phyloP scores from a whole-genome alignment of 2,329 filamentous ascomycete species.

The Amylocarpus encephaloides region DNA sequence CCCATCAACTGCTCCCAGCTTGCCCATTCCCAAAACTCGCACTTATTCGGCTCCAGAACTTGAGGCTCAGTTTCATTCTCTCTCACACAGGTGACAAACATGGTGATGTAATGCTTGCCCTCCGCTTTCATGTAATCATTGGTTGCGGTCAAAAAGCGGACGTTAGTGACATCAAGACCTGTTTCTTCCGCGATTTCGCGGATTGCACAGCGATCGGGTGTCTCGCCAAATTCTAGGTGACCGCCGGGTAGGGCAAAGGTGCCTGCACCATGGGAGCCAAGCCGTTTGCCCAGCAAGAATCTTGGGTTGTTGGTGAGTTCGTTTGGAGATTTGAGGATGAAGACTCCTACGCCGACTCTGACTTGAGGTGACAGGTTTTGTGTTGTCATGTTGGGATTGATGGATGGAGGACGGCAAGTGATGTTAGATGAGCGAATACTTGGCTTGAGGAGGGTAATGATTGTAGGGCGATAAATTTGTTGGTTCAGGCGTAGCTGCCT shows the following conservation, averaged over 20 bases:
- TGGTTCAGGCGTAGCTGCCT: too few species aligned
- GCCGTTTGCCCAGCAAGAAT: constrained; percentile 17
- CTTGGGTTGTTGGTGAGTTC: constrained; percentile 6
- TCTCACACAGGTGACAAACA: constrained; percentile 56
- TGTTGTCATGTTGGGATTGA: not conserved
- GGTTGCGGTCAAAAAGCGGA: constrained; percentile 53
- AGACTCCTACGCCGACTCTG: constrained; percentile 17
- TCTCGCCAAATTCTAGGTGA: constrained; percentile 66
- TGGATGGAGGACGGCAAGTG: not conserved
- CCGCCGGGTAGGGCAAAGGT: constrained; percentile 67
- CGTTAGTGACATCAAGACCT: constrained; percentile 47
- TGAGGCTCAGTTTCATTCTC: constrained; percentile 42
- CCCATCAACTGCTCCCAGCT: constrained; percentile 41
- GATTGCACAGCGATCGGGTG: constrained; percentile 52
- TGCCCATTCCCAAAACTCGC: constrained; percentile 48
- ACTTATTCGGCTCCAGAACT: constrained; percentile 47
- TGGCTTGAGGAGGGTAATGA: too few species aligned
- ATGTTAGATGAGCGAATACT: not conserved
- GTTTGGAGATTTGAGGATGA: constrained; percentile 12
- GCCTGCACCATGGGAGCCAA: constrained; percentile 32
- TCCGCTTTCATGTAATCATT: constrained; percentile 57
- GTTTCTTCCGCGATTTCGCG: constrained; percentile 69
- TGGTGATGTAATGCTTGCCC: constrained; percentile 68
- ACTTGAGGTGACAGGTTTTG: constrained; percentile 3
- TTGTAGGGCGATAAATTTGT: too few species aligned